A percentile compares a stretch with the other conserved stretches of the same genome.
Evolutionary conservation across 1,139 yeast genomes (phyloP).

Genomic region (Geotrichum bryndzae): DNA sequence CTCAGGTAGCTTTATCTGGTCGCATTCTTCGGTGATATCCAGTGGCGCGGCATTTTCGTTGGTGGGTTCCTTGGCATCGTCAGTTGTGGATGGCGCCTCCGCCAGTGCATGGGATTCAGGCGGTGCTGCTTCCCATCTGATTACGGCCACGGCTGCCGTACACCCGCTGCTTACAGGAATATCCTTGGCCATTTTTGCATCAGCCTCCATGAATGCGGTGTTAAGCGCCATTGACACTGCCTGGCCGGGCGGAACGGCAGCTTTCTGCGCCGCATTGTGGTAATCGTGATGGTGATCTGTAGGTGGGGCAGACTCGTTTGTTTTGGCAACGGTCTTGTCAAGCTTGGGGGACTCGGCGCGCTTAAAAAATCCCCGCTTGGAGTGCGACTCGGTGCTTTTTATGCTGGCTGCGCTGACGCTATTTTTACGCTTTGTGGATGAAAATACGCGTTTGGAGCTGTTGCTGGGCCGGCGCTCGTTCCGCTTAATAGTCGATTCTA

Average conservation of each 20-base stretch:
- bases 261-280: background rate
- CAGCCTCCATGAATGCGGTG: slow-evolving; percentile 61
- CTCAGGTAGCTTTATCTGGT: background rate
- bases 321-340: background rate
- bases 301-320: background rate
- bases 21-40: background rate
- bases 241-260: background rate
- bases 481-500: slow-evolving; percentile 47
- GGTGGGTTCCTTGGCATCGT: background rate
- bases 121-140: slow-evolving; percentile 65
- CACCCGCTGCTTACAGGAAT: slow-evolving; percentile 68
- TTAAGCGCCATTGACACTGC: slow-evolving; percentile 34
- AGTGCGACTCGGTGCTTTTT: slow-evolving; percentile 5
- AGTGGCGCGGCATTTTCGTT: background rate
- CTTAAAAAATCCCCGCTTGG: slow-evolving; percentile 2
- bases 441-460: background rate
- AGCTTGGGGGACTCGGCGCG: background rate
- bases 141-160: slow-evolving; percentile 91
- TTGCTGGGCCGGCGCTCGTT: slow-evolving; percentile 7
- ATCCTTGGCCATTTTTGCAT: slow-evolving; percentile 52
- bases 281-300: background rate
- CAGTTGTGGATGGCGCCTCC: background rate
- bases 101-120: background rate
- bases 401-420: background rate
- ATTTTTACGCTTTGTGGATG: background rate